Evolutionary conservation across 2,329 filamentous ascomycete genomes (phyloP).

Genomic region (Akanthomyces lecanii): DNA sequence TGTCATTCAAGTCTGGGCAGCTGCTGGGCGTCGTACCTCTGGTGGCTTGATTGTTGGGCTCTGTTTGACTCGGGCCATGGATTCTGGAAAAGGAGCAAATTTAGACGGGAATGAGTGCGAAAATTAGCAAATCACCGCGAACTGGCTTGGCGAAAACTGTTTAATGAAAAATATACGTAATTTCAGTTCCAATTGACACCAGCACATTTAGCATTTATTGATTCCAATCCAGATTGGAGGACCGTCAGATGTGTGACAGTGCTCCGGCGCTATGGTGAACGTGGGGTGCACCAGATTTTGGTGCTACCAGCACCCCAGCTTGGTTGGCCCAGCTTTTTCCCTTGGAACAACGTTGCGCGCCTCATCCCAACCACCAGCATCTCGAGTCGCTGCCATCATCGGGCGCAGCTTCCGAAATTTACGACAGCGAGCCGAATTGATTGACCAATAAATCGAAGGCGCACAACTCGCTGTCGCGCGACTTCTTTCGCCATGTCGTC

Average conservation of each 20-base stretch:
- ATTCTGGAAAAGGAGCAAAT: constrained; percentile 15
- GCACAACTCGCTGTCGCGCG: constrained; percentile 15
- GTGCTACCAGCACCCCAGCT: not conserved
- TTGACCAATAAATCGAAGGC: not conserved
- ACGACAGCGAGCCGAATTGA: not conserved
- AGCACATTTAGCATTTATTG: not conserved
- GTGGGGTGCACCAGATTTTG: constrained; percentile 9
- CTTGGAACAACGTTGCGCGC: constrained; percentile 7
- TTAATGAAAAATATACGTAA: constrained; percentile 19
- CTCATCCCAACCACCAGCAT: not conserved
- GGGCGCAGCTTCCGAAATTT: constrained; percentile 21
- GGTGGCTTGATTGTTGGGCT: not conserved
- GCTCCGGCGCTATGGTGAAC: not conserved
- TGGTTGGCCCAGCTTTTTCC: constrained; percentile 11
- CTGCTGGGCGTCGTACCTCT: not conserved
- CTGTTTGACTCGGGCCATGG: constrained; percentile 8
- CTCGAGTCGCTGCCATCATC: not conserved
- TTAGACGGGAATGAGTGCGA: constrained; percentile 12
- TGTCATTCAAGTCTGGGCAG: not conserved
- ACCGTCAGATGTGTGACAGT: not conserved
- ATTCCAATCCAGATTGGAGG: not conserved
- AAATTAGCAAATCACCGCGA: constrained; percentile 1
- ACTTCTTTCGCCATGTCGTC: constrained; percentile 28
- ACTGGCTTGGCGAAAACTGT: constrained; percentile 8
- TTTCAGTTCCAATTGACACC: not conserved